These are phyloP conservation scores for Linanthus parryae DNA, from an alignment of 148 eudicot species.

Conservation along the genomic window DNA sequence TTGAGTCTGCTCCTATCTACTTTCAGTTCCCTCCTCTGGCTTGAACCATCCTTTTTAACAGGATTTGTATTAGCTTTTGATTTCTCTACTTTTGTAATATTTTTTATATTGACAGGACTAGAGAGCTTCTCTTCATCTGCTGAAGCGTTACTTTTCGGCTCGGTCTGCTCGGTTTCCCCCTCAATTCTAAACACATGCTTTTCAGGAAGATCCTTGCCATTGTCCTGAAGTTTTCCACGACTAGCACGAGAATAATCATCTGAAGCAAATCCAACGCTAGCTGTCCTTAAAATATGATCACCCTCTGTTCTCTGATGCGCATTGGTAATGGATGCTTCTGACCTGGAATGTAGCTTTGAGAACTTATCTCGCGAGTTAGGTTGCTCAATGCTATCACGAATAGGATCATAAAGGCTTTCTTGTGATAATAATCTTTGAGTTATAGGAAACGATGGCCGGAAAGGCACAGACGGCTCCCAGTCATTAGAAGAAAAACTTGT, in stretches of 20 bases:
- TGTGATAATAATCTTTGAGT: conserved; percentile 39
- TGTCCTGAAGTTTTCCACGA: conserved; percentile 10
- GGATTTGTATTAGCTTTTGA: conserved; percentile 18
- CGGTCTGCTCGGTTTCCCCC: conserved; percentile 39
- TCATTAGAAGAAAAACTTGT: conserved; percentile 35
- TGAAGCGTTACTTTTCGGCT: conserved; percentile 13
- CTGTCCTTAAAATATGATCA: conserved; percentile 15
- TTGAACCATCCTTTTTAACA: conserved; percentile 22
- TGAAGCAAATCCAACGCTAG: conserved; percentile 12
- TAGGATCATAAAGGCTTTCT: conserved; percentile 51
- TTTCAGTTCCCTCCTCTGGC: conserved; percentile 26
- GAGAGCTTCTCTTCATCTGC: conserved; percentile 15
- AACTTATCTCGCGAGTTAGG: conserved; percentile 25
- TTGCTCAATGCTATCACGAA: conserved; percentile 63
- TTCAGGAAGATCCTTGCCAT: conserved; percentile 21
- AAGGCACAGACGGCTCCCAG: conserved; percentile 91
- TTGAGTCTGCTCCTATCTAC: conserved; percentile 30
- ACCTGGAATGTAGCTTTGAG: conserved; percentile 30
- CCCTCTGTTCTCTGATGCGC: conserved; percentile 8
- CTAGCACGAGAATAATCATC: conserved; percentile 21
- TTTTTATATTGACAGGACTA: conserved; percentile 28
- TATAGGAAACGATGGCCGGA: conserved; percentile 48
- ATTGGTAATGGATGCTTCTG: conserved; percentile 16
- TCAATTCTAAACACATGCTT: conserved; percentile 29
- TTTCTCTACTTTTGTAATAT: conserved; percentile 23